phyloP scores from a whole-genome alignment of 129 eudicot species.

The Deinandra increscens region DNA sequence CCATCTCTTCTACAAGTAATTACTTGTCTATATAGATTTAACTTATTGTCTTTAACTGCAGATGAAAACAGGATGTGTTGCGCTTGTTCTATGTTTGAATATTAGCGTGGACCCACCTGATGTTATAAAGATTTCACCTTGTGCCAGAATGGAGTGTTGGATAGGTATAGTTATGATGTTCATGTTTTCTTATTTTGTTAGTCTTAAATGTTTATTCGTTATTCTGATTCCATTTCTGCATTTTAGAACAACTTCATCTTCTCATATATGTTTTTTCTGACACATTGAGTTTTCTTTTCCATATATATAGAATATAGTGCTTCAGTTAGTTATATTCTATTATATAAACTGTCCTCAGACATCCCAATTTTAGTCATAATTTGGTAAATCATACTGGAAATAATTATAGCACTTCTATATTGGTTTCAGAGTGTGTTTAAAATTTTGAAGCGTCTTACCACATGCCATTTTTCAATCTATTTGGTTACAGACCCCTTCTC shows the following conservation, averaged over 20 bases:
- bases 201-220: not conserved
- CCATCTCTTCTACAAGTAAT: not conserved
- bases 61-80: conserved; percentile 99
- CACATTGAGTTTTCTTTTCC: not conserved
- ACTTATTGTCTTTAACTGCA: conserved; percentile 38
- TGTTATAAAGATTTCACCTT: conserved; percentile 96
- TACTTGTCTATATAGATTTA: not conserved
- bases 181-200: conserved; percentile 13
- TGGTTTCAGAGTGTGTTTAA: not conserved
- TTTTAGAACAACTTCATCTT: not conserved
- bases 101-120: conserved; percentile 97
- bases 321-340: not conserved
- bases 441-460: conserved; percentile 2
- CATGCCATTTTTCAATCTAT: conserved; percentile 4
- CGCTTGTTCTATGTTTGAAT: conserved; percentile 90
- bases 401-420: not conserved
- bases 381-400: not conserved
- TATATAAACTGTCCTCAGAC: not conserved
- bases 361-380: not conserved
- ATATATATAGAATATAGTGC: not conserved
- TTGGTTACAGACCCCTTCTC: conserved; percentile 74
- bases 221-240: conserved; percentile 8
- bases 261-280: not conserved
- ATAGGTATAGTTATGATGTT: conserved; percentile 57
- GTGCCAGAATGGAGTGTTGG: conserved; percentile 99